A percentile compares a stretch with the other conserved stretches of the same genome.
Evolutionary conservation across 345 rosid genomes (phyloP).

Genomic region (Dimocarpus longan): DNA sequence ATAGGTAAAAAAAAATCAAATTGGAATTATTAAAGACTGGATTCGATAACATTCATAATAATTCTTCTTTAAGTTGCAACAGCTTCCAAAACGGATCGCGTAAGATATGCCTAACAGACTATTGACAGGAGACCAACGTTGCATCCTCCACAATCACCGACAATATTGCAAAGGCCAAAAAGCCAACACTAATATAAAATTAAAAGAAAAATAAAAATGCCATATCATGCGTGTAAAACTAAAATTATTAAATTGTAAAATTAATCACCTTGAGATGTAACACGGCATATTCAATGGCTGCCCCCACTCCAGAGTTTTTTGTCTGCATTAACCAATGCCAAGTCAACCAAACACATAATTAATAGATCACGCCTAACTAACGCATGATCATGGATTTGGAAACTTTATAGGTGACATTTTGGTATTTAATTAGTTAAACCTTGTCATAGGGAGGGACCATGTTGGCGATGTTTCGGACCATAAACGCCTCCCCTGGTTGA

Average conservation of each 20-base stretch:
- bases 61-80: neutral
- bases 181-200: neutral
- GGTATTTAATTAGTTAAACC: slow-evolving; percentile 36
- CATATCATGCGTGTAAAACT: neutral
- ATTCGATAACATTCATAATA: neutral
- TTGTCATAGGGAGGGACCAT: slow-evolving; percentile 86
- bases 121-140: slow-evolving; percentile 18
- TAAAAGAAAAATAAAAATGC: neutral
- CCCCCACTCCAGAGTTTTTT: slow-evolving; percentile 72
- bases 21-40: neutral
- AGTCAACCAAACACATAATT: slow-evolving; percentile 4
- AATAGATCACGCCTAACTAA: neutral
- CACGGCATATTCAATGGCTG: slow-evolving; percentile 96
- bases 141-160: slow-evolving; percentile 4
- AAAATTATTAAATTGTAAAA: neutral
- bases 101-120: slow-evolving; percentile 21
- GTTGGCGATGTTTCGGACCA: slow-evolving; percentile 96
- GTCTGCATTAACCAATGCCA: slow-evolving; percentile 45
- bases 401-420: neutral
- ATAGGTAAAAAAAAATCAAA: neutral
- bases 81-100: neutral
- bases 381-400: neutral
- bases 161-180: neutral
- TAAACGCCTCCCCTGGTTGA: slow-evolving; percentile 95
- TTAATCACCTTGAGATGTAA: slow-evolving; percentile 76